Percentiles rank a stretch among this genome's conserved stretches.
Conservation (phyloP, 768 basidiomycete species). For the Stropharia rugosoannulata region DNA sequence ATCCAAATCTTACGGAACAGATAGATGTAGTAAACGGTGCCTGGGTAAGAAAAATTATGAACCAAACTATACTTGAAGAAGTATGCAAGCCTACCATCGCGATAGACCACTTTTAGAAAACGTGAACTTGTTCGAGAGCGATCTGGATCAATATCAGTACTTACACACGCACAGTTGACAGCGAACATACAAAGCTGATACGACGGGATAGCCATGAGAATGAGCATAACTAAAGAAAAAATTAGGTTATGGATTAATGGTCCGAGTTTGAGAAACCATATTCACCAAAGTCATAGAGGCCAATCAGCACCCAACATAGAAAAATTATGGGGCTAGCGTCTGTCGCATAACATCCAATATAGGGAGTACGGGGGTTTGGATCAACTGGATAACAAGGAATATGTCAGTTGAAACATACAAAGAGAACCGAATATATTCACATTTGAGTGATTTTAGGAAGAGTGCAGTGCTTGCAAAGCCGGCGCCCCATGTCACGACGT, state of each 20-base stretch:
- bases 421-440: constrained; percentile 8
- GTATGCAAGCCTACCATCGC: constrained; percentile 14
- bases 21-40: constrained; percentile 21
- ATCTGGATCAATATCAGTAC: background rate
- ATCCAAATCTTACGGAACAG: constrained; percentile 14
- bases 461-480: constrained; percentile 10
- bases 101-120: constrained; percentile 11
- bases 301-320: constrained; percentile 14
- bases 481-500: constrained; percentile 11
- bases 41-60: constrained; percentile 2
- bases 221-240: constrained; percentile 12
- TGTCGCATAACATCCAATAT: constrained; percentile 18
- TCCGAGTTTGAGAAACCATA: background rate
- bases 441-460: constrained; percentile 10
- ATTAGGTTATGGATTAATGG: background rate
- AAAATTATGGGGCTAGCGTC: constrained; percentile 18
- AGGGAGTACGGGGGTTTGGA: constrained; percentile 14
- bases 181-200: constrained; percentile 13
- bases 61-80: background rate
- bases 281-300: constrained; percentile 16
- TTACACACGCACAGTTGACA: too few species aligned
- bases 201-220: constrained; percentile 16
- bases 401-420: background rate
- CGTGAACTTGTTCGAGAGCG: constrained; percentile 10
- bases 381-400: constrained; percentile 9